phyloP scores from a whole-genome alignment of 2,329 filamentous ascomycete species.

The Claviceps sorghi region DNA sequence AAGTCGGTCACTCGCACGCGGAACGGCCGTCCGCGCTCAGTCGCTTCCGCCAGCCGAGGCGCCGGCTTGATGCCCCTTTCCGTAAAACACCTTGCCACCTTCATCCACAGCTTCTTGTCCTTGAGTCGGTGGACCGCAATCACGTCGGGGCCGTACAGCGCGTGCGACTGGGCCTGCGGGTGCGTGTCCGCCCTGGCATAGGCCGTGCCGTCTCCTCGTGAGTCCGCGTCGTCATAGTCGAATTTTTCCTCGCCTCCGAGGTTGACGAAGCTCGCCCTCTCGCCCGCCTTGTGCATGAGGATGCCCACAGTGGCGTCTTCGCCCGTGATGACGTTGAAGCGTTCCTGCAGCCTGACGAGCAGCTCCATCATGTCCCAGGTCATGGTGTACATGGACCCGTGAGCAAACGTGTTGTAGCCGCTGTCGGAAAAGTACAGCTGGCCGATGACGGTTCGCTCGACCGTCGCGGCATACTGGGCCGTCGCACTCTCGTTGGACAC shows the following conservation, averaged over 20 bases:
- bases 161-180: constrained; percentile 12
- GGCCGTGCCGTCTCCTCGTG: constrained; percentile 14
- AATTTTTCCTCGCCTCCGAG: constrained; percentile 17
- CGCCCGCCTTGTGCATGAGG: constrained; percentile 14
- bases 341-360: constrained; percentile 13
- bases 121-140: constrained; percentile 18
- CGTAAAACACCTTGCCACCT: constrained; percentile 17
- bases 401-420: constrained; percentile 15
- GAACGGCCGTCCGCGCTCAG: constrained; percentile 5
- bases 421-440: constrained; percentile 14
- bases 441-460: constrained; percentile 15
- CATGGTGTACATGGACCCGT: constrained; percentile 20
- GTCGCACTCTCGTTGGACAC: constrained; percentile 7
- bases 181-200: constrained; percentile 15
- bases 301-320: constrained; percentile 17
- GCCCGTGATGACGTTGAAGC: constrained; percentile 14
- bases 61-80: constrained; percentile 12
- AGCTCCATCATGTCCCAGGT: constrained; percentile 20
- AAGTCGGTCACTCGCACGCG: constrained; percentile 13
- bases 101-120: constrained; percentile 12
- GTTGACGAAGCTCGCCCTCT: constrained; percentile 15
- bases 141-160: constrained; percentile 10
- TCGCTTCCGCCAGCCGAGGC: constrained; percentile 3
- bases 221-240: constrained; percentile 16
- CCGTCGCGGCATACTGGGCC: constrained; percentile 4